phyloP scores from a whole-genome alignment of 768 basidiomycete genomes.

The Asterophora lycoperdoides region DNA sequence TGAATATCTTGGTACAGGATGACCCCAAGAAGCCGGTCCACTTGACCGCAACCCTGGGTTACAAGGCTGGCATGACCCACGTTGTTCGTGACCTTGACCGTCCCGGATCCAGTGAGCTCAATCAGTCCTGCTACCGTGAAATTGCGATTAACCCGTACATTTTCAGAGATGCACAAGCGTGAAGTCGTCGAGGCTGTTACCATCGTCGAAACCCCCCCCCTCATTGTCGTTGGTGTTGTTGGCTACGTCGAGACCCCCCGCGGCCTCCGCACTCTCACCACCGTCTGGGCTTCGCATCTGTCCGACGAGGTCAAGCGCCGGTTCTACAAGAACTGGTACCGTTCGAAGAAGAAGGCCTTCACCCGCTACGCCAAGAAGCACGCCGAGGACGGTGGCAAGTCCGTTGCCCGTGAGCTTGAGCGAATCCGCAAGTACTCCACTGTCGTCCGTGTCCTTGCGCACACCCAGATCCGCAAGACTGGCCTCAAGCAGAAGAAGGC shows the following conservation, averaged over 20 bases:
- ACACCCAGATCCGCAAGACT: conserved; percentile 98
- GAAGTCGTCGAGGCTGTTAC: conserved; percentile 98
- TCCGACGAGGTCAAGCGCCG: conserved; percentile 97
- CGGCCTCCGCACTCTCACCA: conserved; percentile 96
- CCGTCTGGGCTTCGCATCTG: conserved; percentile 97
- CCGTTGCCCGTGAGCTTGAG: conserved; percentile 92
- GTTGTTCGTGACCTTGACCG: conserved; percentile 98
- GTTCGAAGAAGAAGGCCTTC: conserved; percentile 99
- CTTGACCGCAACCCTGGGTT: conserved; percentile 96
- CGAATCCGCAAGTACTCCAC: conserved; percentile 99
- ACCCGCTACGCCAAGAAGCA: conserved; percentile 99
- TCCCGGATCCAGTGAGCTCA: conserved; percentile 91
- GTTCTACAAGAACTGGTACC: conserved; percentile 99
- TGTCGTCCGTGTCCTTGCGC: conserved; percentile 97
- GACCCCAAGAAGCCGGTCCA: conserved; percentile 99
- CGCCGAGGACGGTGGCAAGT: conserved; percentile 91
- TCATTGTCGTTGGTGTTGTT: conserved; percentile 96
- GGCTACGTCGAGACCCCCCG: conserved; percentile 99
- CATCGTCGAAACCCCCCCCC: conserved; percentile 92
- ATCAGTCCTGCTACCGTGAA: background rate
- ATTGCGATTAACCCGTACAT: background rate
- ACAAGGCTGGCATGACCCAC: conserved; percentile 99
- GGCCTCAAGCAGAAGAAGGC: conserved; percentile 99
- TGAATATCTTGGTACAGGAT: conserved; percentile 54
- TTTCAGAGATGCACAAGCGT: conserved; percentile 98